Conservation (phyloP, 495 filamentous ascomycete genomes). For the Lophiostoma macrostomum region DNA sequence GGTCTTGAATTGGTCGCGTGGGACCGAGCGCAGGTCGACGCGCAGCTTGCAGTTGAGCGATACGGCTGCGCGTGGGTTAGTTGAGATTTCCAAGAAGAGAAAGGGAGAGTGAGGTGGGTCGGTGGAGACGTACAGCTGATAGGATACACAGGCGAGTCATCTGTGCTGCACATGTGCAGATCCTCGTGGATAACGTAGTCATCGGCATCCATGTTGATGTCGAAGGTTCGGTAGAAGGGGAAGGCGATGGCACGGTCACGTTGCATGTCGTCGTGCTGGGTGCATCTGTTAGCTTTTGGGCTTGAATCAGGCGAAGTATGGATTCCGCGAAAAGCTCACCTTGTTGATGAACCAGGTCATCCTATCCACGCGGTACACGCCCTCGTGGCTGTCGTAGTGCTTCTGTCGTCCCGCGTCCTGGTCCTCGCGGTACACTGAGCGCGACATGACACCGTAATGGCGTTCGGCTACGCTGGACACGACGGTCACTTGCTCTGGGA, state of each 20-base stretch:
- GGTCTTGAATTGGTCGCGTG: neutral
- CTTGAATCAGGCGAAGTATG: too few species aligned
- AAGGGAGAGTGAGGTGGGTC: too few species aligned
- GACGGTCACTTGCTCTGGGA: neutral
- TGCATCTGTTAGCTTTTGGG: too few species aligned
- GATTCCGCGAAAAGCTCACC: neutral
- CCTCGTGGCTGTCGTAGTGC: neutral
- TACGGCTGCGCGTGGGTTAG: neutral
- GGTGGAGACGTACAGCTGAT: neutral
- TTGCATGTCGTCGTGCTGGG: neutral
- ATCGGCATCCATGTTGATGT: neutral
- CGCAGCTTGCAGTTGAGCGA: neutral
- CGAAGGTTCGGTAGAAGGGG: neutral
- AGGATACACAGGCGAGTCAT: neutral
- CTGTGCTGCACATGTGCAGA: neutral
- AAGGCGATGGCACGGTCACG: neutral
- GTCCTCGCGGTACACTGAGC: neutral
- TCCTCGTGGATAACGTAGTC: neutral
- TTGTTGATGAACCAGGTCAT: slow-evolving; percentile 13
- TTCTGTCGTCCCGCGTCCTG: neutral
- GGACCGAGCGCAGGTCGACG: neutral
- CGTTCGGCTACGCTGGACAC: neutral
- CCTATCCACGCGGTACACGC: neutral
- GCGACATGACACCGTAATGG: slow-evolving; percentile 4
- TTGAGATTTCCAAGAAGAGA: neutral